phyloP scores from a whole-genome alignment of 345 rosid genomes.

The Salix caprea region DNA sequence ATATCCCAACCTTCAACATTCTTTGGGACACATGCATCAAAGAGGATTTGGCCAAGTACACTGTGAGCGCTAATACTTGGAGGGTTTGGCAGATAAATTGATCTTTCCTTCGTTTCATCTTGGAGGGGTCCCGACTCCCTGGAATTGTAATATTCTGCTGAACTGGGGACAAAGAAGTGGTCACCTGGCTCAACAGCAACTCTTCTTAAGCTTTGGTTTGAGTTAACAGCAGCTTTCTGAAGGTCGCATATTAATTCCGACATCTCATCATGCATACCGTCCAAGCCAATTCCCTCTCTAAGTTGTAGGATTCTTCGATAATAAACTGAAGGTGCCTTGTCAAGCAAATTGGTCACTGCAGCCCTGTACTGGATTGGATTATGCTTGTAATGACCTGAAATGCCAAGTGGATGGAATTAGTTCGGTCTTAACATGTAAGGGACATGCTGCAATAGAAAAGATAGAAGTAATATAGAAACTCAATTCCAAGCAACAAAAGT shows the following conservation, averaged over 20 bases:
- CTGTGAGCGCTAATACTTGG: slow-evolving; percentile 73
- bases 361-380: slow-evolving; percentile 69
- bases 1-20: slow-evolving; percentile 98
- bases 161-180: slow-evolving; percentile 79
- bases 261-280: slow-evolving; percentile 54
- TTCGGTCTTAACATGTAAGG: background rate
- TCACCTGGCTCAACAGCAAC: slow-evolving; percentile 74
- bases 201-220: slow-evolving; percentile 83
- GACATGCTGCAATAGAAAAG: background rate
- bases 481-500: background rate
- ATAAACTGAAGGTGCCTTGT: slow-evolving; percentile 47
- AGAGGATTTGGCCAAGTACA: slow-evolving; percentile 77
- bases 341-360: slow-evolving; percentile 61
- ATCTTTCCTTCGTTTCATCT: slow-evolving; percentile 51
- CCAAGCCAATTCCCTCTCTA: slow-evolving; percentile 46
- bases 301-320: slow-evolving; percentile 44
- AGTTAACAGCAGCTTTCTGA: slow-evolving; percentile 81
- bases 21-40: slow-evolving; percentile 85
- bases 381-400: slow-evolving; percentile 43
- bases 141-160: slow-evolving; percentile 39
- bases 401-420: background rate
- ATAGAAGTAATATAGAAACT: background rate
- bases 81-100: slow-evolving; percentile 37
- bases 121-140: slow-evolving; percentile 39
- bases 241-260: slow-evolving; percentile 77